These are phyloP conservation scores for Atkinsonella texensis DNA, from an alignment of 2,329 filamentous ascomycete species.

Conservation along the genomic window DNA sequence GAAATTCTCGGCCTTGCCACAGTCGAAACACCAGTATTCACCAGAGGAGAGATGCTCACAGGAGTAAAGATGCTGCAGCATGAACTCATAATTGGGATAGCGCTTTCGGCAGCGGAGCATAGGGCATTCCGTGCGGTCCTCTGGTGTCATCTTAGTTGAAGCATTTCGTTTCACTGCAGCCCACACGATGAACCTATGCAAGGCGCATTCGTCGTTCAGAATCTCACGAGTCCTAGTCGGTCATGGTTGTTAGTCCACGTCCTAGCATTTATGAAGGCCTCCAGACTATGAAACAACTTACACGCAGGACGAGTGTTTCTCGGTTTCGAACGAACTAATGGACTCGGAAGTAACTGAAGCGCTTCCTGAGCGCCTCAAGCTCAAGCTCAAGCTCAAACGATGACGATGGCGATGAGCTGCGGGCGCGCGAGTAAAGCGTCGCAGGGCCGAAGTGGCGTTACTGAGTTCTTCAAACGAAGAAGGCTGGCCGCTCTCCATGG, in stretches of 20 bases:
- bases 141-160: slow-evolving; percentile 32
- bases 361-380: slow-evolving; percentile 5
- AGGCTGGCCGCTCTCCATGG: slow-evolving; percentile 7
- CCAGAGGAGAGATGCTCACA: slow-evolving; percentile 36
- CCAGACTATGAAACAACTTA: background rate
- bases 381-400: slow-evolving; percentile 5
- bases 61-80: slow-evolving; percentile 39
- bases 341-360: slow-evolving; percentile 5
- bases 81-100: slow-evolving; percentile 39
- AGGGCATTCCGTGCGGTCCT: slow-evolving; percentile 39
- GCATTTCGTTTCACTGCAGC: slow-evolving; percentile 42
- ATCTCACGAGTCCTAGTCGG: slow-evolving; percentile 30
- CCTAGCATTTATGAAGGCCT: background rate
- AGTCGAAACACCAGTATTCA: slow-evolving; percentile 46
- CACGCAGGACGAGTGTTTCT: slow-evolving; percentile 7
- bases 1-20: slow-evolving; percentile 38
- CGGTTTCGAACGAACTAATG: slow-evolving; percentile 6
- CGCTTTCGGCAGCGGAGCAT: slow-evolving; percentile 37
- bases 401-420: background rate
- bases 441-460: slow-evolving; percentile 5
- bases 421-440: slow-evolving; percentile 7
- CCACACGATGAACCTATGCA: slow-evolving; percentile 45
- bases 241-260: slow-evolving; percentile 9
- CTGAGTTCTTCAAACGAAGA: slow-evolving; percentile 9
- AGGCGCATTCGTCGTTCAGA: slow-evolving; percentile 35